A percentile compares a stretch with the other conserved stretches of the same genome.
phyloP scores from a whole-genome alignment of 2,329 filamentous ascomycete species.

The Clarireedia homoeocarpa region DNA sequence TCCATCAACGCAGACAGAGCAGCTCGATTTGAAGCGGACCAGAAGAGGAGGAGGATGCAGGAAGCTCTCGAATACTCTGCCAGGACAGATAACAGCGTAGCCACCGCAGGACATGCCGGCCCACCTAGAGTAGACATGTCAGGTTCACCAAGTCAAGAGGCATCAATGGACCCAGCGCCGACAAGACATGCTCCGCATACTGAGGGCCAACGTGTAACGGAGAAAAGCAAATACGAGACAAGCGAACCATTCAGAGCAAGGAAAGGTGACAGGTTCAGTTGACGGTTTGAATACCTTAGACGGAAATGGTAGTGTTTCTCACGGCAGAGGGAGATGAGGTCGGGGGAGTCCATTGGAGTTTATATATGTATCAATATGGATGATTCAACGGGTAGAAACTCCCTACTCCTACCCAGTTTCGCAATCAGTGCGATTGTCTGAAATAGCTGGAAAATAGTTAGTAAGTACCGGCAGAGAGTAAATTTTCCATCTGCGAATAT shows the following conservation, averaged over 20 bases:
- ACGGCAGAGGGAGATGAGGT: background rate
- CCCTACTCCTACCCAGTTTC: background rate
- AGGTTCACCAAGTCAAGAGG: constrained; percentile 63
- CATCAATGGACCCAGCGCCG: constrained; percentile 69
- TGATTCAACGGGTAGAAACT: background rate
- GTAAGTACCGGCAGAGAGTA: background rate
- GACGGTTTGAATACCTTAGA: constrained; percentile 6
- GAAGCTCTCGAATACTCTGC: constrained; percentile 45
- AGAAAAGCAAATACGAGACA: constrained; percentile 90
- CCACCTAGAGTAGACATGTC: constrained; percentile 51
- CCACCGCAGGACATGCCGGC: constrained; percentile 36
- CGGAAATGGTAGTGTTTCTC: background rate
- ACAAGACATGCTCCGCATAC: constrained; percentile 72
- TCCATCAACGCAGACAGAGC: constrained; percentile 87
- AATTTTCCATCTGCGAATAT: too few relatives aligned
- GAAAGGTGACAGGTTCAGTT: constrained; percentile 82
- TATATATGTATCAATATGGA: background rate
- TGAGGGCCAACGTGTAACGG: constrained; percentile 55
- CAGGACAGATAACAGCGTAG: constrained; percentile 25
- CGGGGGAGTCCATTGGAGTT: constrained; percentile 1
- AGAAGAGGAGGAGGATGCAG: constrained; percentile 51
- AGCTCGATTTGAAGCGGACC: constrained; percentile 56
- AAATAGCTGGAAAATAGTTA: background rate
- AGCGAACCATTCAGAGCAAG: constrained; percentile 64
- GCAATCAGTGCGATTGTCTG: background rate